Evolutionary conservation across 495 filamentous ascomycete genomes (phyloP).

Genomic region (Neurospora tetraspora): DNA sequence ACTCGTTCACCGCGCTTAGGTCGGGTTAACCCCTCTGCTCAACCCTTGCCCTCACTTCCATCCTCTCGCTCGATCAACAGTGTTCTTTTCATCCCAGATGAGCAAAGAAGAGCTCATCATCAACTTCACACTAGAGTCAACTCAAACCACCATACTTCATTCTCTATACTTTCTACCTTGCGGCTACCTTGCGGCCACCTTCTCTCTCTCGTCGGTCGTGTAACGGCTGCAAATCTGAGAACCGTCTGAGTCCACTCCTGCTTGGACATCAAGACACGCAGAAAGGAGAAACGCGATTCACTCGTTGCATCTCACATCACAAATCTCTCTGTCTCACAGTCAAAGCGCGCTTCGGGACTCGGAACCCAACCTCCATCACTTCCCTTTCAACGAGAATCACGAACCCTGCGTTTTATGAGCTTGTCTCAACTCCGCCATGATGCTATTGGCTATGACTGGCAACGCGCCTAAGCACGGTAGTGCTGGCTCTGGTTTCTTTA

Average conservation of each 20-base stretch:
- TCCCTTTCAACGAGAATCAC: neutral
- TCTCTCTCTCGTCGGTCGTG: neutral
- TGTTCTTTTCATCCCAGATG: neutral
- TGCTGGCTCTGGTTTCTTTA: neutral
- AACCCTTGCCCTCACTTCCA: neutral
- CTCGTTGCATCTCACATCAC: neutral
- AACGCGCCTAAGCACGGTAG: neutral
- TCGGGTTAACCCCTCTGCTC: neutral
- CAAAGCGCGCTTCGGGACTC: constrained; percentile 1
- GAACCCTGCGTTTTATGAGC: neutral
- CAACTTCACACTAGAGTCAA: neutral
- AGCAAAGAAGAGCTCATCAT: neutral
- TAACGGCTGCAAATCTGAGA: neutral
- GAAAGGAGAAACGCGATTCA: neutral
- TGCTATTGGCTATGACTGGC: neutral
- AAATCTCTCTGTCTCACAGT: neutral
- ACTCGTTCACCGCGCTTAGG: neutral
- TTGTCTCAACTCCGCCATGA: neutral
- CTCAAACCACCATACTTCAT: neutral
- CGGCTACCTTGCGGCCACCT: too few relatives aligned
- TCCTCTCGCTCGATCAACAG: neutral
- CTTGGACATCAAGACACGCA: neutral
- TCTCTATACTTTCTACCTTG: neutral
- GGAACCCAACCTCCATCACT: neutral
- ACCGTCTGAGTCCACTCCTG: neutral